These are phyloP conservation scores for Anthostomella pinea DNA, from an alignment of 2,329 filamentous ascomycete species.

Conservation along the genomic window DNA sequence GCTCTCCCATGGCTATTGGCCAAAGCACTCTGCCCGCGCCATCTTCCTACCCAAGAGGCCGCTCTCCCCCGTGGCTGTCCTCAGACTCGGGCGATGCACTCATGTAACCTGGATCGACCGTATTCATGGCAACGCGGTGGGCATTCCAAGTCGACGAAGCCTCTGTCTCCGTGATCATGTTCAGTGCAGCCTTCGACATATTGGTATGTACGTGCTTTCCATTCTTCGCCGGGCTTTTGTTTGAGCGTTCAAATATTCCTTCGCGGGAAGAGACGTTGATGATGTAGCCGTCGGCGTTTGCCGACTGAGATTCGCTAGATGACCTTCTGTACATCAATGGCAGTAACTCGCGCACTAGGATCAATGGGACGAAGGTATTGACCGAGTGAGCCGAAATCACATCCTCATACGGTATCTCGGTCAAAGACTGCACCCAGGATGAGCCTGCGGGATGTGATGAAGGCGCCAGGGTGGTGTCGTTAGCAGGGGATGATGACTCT, in stretches of 20 bases:
- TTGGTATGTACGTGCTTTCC: conserved; percentile 10
- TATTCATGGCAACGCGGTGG: conserved; percentile 10
- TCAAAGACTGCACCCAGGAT: conserved; percentile 12
- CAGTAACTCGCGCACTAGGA: conserved; percentile 9
- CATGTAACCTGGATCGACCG: conserved; percentile 15
- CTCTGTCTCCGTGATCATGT: conserved; percentile 16
- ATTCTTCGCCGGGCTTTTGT: conserved; percentile 4
- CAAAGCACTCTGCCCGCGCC: conserved; percentile 13
- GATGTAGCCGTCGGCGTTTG: conserved; percentile 6
- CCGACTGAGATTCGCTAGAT: background rate
- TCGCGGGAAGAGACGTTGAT: conserved; percentile 12
- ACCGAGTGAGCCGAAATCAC: conserved; percentile 14
- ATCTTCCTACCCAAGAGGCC: conserved; percentile 13
- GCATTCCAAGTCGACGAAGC: conserved; percentile 5
- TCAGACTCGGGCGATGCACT: conserved; percentile 10
- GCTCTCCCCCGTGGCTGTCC: background rate
- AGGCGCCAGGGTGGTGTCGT: no score
- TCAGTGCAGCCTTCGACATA: conserved; percentile 13
- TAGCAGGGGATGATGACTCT: no score
- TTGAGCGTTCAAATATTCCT: conserved; percentile 5
- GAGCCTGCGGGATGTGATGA: background rate
- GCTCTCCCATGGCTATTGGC: conserved; percentile 12
- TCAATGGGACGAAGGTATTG: conserved; percentile 14
- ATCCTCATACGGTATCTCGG: conserved; percentile 13
- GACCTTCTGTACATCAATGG: conserved; percentile 5